Conservation (phyloP, 1,139 yeast species). For the Komagataea norvegica region DNA sequence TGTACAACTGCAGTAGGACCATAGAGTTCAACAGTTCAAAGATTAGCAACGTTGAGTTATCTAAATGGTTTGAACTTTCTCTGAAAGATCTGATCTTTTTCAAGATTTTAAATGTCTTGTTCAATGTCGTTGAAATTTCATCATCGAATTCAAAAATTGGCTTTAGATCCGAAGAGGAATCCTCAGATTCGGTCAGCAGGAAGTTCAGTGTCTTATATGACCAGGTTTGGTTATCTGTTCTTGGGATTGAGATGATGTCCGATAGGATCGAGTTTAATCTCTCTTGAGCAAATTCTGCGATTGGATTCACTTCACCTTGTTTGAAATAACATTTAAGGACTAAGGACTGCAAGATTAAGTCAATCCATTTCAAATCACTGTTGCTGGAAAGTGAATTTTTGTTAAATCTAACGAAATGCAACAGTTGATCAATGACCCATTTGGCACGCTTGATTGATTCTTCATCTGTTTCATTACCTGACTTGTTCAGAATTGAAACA, state of each 20-base stretch:
- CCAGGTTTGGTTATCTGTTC: constrained; percentile 54
- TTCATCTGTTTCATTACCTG: constrained; percentile 24
- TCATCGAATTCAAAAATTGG: constrained; percentile 50
- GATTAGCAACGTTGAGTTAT: constrained; percentile 38
- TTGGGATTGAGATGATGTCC: constrained; percentile 46
- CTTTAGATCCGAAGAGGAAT: constrained; percentile 10
- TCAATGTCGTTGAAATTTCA: constrained; percentile 43
- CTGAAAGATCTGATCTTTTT: constrained; percentile 40
- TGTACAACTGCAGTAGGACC: constrained; percentile 71
- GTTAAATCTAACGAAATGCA: constrained; percentile 52
- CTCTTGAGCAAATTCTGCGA: constrained; percentile 46
- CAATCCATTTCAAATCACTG: constrained; percentile 37
- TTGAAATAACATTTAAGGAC: constrained; percentile 55
- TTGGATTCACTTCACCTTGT: constrained; percentile 21
- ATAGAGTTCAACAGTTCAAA: constrained; percentile 70
- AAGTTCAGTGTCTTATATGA: constrained; percentile 40
- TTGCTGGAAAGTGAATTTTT: constrained; percentile 27
- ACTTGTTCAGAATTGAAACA: constrained; percentile 25
- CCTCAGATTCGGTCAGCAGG: constrained; percentile 30
- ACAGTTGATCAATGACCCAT: constrained; percentile 66
- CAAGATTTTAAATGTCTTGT: constrained; percentile 48
- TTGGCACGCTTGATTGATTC: constrained; percentile 39
- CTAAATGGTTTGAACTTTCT: constrained; percentile 35
- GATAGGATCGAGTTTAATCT: constrained; percentile 62
- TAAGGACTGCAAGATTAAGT: constrained; percentile 46